A percentile compares a stretch with the other conserved stretches of the same genome.
phyloP scores from a whole-genome alignment of 2,329 filamentous ascomycete genomes.

The Cercospora janseana region DNA sequence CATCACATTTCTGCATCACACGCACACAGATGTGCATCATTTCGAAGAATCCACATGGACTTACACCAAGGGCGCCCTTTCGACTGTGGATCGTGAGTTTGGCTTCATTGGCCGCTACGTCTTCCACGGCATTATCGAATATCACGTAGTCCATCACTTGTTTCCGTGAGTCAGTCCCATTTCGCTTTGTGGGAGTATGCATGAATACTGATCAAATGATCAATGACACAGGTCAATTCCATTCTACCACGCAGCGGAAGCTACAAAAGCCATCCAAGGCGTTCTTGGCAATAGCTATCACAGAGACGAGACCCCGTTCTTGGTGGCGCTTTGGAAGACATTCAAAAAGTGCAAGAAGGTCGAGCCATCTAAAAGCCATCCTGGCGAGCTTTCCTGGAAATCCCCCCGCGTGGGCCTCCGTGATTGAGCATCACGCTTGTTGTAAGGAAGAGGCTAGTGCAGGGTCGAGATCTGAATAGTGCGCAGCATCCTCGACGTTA shows the following conservation, averaged over 20 bases:
- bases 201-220: background rate
- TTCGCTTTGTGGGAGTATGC: slow-evolving; percentile 21
- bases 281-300: slow-evolving; percentile 57
- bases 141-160: slow-evolving; percentile 61
- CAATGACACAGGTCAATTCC: slow-evolving; percentile 44
- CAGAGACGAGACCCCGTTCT: slow-evolving; percentile 52
- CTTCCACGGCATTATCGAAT: slow-evolving; percentile 65
- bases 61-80: slow-evolving; percentile 60
- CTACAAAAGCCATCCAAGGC: slow-evolving; percentile 49
- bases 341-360: slow-evolving; percentile 2
- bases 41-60: slow-evolving; percentile 61
- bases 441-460: too few relatives aligned
- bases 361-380: background rate
- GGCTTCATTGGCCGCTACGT: slow-evolving; percentile 64
- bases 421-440: too few relatives aligned
- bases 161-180: slow-evolving; percentile 44
- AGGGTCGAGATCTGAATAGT: too few relatives aligned
- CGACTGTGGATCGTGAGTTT: slow-evolving; percentile 64
- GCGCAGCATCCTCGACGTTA: too few relatives aligned
- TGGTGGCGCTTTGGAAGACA: slow-evolving; percentile 59
- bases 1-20: slow-evolving; percentile 75
- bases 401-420: background rate
- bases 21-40: slow-evolving; percentile 57
- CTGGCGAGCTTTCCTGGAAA: slow-evolving; percentile 2
- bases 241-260: slow-evolving; percentile 55